Evolutionary conservation across 139 green algal genomes (phyloP), one percentile per base, ranked within the genome.

Genomic region (Desmodesmus armatus): DNA sequence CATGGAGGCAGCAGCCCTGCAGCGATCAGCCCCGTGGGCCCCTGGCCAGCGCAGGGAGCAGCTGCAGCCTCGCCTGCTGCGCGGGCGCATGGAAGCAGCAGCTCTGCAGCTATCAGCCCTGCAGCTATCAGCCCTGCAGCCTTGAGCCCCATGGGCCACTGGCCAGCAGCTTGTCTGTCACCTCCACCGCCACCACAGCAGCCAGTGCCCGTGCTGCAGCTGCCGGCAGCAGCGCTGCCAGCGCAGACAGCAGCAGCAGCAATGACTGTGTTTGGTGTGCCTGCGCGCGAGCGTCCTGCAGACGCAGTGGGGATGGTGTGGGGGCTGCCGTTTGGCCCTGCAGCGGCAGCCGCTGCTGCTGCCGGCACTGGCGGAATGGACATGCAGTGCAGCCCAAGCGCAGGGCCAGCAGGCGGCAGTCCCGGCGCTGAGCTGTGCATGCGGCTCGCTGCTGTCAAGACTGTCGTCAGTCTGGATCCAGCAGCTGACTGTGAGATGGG

Each of bases 181-280:
- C n/a, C n/a, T n/a, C n/a, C n/a, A n/a, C n/a, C n/a, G n/a, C n/a
- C n/a, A n/a, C n/a, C n/a, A n/a, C n/a, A n/a, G n/a, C 33, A 49
- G 37, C 76, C 76, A 29, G 76, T 72, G 35, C 39, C 31, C 21
- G 9, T 33, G 31, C 7, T 31, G 2, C 27, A 75, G 35, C 35
- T 29, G 11, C 0, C 39, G 53, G 69, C 51, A 65, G 41, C 29
- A 33, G 15, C n/a, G n/a, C n/a, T n/a, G n/a, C n/a, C n/a, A n/a
- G n/a, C n/a, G n/a, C n/a, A n/a, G n/a, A n/a, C 49, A 53, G 49
- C 73, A 80, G 70, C 70, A 78, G 72, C 73, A 67, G 47, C 13
- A 33, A 44, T 5, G 11, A n/a, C 27, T 13, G 9, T n/a, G n/a
- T n/a, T n/a, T n/a, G n/a, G n/a, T n/a, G n/a, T n/a, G n/a, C n/a